These are phyloP conservation scores for Flaveria sonorensis DNA, from an alignment of 129 eudicot species.

Conservation along the genomic window DNA sequence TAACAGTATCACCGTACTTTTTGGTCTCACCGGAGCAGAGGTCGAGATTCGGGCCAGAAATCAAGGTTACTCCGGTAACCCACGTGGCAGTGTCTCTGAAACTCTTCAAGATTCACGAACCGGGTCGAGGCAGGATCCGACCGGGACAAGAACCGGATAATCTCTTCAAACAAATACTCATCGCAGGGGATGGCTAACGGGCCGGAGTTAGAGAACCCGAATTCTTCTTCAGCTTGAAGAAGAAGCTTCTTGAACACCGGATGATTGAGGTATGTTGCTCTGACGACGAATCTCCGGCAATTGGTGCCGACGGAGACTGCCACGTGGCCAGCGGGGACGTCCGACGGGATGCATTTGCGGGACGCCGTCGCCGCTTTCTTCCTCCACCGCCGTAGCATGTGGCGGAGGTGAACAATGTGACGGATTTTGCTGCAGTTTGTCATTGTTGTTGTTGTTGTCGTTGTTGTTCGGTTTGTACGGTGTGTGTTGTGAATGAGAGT, in stretches of 20 bases:
- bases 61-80: slow-evolving; percentile 55
- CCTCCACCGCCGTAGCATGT: slow-evolving; percentile 74
- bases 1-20: no score
- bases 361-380: slow-evolving; percentile 60
- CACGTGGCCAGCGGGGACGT: slow-evolving; percentile 95
- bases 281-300: slow-evolving; percentile 66
- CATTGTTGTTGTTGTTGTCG: slow-evolving; percentile 35
- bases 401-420: slow-evolving; percentile 86
- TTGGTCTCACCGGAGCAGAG: slow-evolving; percentile 43
- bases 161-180: slow-evolving; percentile 73
- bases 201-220: slow-evolving; percentile 70
- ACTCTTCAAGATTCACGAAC: slow-evolving; percentile 63
- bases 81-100: slow-evolving; percentile 62
- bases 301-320: slow-evolving; percentile 75
- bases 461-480: slow-evolving; percentile 1
- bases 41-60: slow-evolving; percentile 76
- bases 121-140: slow-evolving; percentile 51
- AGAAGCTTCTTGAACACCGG: slow-evolving; percentile 70
- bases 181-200: slow-evolving; percentile 89
- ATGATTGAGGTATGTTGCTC: slow-evolving; percentile 72
- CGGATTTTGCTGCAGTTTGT: slow-evolving; percentile 86
- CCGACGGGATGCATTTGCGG: slow-evolving; percentile 55
- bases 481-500: slow-evolving; percentile 15
- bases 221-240: slow-evolving; percentile 81
- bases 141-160: slow-evolving; percentile 61